Evolutionary conservation across 495 filamentous ascomycete species (phyloP), one percentile per base, ranked within the genome.

Genomic region (Penicillium canescens): DNA sequence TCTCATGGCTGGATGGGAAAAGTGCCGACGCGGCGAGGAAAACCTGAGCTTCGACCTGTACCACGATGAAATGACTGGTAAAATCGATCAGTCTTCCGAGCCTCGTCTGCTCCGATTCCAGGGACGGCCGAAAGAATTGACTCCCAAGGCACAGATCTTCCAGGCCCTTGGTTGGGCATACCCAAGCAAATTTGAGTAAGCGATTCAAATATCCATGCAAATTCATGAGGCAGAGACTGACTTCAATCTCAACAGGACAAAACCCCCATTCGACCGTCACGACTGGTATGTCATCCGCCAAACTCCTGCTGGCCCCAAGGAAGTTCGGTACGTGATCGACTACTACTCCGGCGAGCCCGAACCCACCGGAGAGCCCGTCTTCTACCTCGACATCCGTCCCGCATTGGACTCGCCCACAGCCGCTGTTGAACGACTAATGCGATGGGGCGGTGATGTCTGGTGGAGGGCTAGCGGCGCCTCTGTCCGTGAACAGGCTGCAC

Each of bases 381-480:
- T 99, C 75, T 98, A 86, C 65, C 82, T 99, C 42, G 94, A 99
- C 68, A 95, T 99, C n/a, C 80, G 94, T 52, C 94, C 94, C 11
- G 94, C 94, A 10, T 61, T 96, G n/a, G 92, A 96, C 61, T 78
- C 82, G 3, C 92, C 91, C 2, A 89, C 82, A 0, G 84, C 84
- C 10, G 90, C 90, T 28, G 84, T 85, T 20, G 95, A 98, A 78
- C 82, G 95, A 48, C 66, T 91, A 54, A 80, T 96, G 69, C 74
- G 92, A 63, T 98, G 95, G 94, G 88, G 90, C 46, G 89, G 89
- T 12, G 91, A 96, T 74, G 84, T 96, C 4, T 98, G 94, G 94
- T 94, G 86, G 81, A 82, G 81, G 57, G 94, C 92, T 8, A 91
- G 86, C 54, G 94, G 94, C 3, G 86, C 76, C n/a, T 72, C 78